A percentile compares a stretch with the other conserved stretches of the same genome.
Evolutionary conservation across 768 basidiomycete species (phyloP).

Genomic region (Lentinula sp.): DNA sequence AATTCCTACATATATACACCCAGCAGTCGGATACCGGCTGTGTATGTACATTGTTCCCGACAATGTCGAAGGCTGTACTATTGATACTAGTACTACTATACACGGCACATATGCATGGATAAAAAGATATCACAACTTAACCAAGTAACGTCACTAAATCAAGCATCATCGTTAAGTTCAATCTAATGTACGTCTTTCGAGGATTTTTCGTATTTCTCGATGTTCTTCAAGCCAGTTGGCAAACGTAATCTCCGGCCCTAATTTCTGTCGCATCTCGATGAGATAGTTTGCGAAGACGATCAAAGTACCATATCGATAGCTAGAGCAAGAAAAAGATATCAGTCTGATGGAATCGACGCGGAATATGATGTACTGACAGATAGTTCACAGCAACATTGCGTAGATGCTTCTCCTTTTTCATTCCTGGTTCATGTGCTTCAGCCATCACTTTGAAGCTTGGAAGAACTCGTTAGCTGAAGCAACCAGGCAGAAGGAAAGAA

Average conservation of each 20-base stretch:
- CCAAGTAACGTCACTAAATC: no score
- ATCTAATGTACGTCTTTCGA: conserved; percentile 66
- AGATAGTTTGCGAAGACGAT: conserved; percentile 96
- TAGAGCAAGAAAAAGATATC: conserved; percentile 17
- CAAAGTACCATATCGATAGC: conserved; percentile 84
- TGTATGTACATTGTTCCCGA: background rate
- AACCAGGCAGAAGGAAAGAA: background rate
- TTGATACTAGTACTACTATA: no score
- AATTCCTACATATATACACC: background rate
- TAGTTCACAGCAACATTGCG: conserved; percentile 83
- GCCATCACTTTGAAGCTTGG: conserved; percentile 85
- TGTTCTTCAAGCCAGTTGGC: conserved; percentile 79
- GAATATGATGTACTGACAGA: conserved; percentile 40
- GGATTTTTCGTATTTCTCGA: conserved; percentile 75
- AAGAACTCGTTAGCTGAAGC: background rate
- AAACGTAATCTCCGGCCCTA: conserved; percentile 46
- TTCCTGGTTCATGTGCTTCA: conserved; percentile 77
- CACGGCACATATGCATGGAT: no score
- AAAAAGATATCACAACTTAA: no score
- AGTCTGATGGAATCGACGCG: background rate
- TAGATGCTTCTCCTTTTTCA: conserved; percentile 69
- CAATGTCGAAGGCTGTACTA: no score
- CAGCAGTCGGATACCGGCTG: background rate
- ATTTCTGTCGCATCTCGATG: conserved; percentile 54
- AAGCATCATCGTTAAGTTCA: conserved; percentile 16